Base-by-base conservation (phyloP, 148 eudicot genomes). In the Rhododendron ferrugineum region DNA sequence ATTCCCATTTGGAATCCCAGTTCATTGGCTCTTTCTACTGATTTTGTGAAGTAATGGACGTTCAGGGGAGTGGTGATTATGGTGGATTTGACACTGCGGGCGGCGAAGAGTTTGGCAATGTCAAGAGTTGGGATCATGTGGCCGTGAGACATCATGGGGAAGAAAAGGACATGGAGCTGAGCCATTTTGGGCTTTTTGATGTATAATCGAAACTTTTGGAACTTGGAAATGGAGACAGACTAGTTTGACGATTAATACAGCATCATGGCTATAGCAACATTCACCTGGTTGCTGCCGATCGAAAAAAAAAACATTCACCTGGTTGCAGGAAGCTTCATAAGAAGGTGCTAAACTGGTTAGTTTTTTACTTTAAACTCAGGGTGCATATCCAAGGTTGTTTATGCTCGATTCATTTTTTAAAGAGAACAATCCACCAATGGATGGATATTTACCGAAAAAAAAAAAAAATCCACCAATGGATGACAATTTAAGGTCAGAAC, bases 81-180 rank as follows among this genome's bases (percentile, higher is more conserved):
- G 60, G 98, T 93, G 22, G 80, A 82, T 40, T 82, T 68, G 37
- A 68, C 74, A 18, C 74, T 37, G 18, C 74, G 37, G 74, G 36
- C 86, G 68, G 91, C 81, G 37, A 94, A 93, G 10, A 90, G 89
- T 58, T 83, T 89, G 9, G 91, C 95, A 3, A 92, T 90, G 90
- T 93, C 91, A 4, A 90, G 52, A 54, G 74, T 70, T 37, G 95
- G 94, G 74, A 93, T 91, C 91, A 89, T 88, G 82, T 94, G 95
- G 74, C 98, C 98, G 36, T 84, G 86, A 56, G 90, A 90, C 89
- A 88, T 54, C 68, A 89, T 23, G 56, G 94, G 95, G 60, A 94
- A 84, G 83, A 94, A 86, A 78, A 87, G 78, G n/a, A 90, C 86
- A 81, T 92, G 94, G 56, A 92, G 92, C 11, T 85, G 81, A 78